These are phyloP conservation scores for Leptodontidium sp. DNA, from an alignment of 2,329 filamentous ascomycete genomes.

Conservation along the genomic window DNA sequence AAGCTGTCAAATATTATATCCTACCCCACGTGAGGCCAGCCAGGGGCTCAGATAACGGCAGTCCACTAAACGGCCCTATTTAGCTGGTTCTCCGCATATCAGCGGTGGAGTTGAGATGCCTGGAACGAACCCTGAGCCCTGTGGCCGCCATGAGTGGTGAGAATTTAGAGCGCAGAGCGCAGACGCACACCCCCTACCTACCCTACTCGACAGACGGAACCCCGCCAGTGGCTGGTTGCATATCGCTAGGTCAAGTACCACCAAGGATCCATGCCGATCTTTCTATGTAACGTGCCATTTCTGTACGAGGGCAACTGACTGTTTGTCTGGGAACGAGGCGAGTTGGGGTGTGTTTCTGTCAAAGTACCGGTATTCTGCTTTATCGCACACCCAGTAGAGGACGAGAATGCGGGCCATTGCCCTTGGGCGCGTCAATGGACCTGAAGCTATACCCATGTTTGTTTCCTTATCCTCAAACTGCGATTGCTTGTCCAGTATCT, in stretches of 20 bases:
- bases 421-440: background rate
- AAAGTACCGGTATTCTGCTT: background rate
- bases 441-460: slow-evolving; percentile 7
- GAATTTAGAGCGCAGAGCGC: slow-evolving; percentile 5
- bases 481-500: background rate
- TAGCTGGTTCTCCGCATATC: slow-evolving; percentile 25
- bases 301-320: slow-evolving; percentile 7
- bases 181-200: background rate
- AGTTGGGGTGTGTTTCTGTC: background rate
- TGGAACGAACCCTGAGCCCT: slow-evolving; percentile 18
- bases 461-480: slow-evolving; percentile 9
- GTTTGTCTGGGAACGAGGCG: slow-evolving; percentile 16
- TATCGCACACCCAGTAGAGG: background rate
- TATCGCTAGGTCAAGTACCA: slow-evolving; percentile 13
- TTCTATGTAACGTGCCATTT: slow-evolving; percentile 41
- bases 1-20: slow-evolving; percentile 9
- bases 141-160: slow-evolving; percentile 21
- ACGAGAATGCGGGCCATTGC: background rate
- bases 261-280: slow-evolving; percentile 29
- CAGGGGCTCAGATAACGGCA: slow-evolving; percentile 17
- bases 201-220: background rate
- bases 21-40: slow-evolving; percentile 4
- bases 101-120: slow-evolving; percentile 13
- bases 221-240: slow-evolving; percentile 38
- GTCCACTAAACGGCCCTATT: slow-evolving; percentile 21